Evolutionary conservation across 805 yeast genomes (phyloP), one percentile per base, ranked within the genome.

Genomic region (Metschnikowia kofuensis): DNA sequence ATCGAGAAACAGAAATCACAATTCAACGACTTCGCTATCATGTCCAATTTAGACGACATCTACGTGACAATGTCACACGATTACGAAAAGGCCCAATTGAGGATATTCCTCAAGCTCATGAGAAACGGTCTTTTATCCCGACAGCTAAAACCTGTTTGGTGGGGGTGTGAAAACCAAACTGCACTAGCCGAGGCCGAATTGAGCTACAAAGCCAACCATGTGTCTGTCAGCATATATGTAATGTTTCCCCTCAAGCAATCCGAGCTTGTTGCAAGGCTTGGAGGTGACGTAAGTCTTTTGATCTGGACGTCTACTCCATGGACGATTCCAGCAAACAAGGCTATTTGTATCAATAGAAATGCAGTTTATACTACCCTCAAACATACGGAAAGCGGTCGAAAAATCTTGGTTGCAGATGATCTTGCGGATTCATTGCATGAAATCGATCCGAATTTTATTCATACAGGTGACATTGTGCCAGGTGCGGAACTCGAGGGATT

Each of bases 281-380:
- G 50, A 47, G 40, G 48, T 2, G 48, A 57, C 14, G 50, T 65
- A 15, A 49, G 55, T n/a, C 49, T 66, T 2, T 59, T 87, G 52
- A 89, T 94, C 48, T 94, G 99, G 99, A 94, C 99, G 0, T 91
- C 97, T 1, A 94, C 99, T 1, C 97, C 99, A 0, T 94, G 99
- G 99, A 94, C 99, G 0, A 74, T 94, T 31, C 87, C 89, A 5
- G 84, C 96, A 0, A 94, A 94, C 62, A 76, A 78, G 53, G 97
- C 97, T 0, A 81, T 94, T 38, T 84, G 94, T 40, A 76, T 86
- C 38, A 82, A 89, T 59, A 67, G 79, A 28, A 67, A 74, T 0
- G 69, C 87, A 47, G 61, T 65, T 0, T 94, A 94, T 62, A 78
- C 83, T 0, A 54, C 86, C 11, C 44, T 56, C 27, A 53, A 64